phyloP scores from a whole-genome alignment of 371 early-diverging fungal species.

The Mortierella sp. region DNA sequence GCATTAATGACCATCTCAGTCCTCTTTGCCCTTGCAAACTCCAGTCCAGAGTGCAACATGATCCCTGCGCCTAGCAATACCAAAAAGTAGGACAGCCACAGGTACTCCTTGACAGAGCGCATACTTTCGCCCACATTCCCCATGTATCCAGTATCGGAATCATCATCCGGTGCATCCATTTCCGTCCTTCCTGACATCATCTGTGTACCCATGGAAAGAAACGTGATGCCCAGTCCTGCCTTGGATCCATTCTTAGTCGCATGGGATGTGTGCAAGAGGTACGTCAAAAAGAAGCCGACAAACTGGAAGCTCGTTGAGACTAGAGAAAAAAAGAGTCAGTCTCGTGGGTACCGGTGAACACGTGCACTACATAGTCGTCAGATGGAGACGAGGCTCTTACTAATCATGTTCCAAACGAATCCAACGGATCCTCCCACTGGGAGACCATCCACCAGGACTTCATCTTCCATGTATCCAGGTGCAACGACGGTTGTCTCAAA shows the following conservation, averaged over 20 bases:
- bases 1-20: constrained; percentile 61
- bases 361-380: neutral
- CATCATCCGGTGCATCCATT: constrained; percentile 16
- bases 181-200: constrained; percentile 32
- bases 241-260: constrained; percentile 72
- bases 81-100: constrained; percentile 55
- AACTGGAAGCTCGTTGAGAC: constrained; percentile 78
- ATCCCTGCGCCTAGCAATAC: constrained; percentile 69
- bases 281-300: constrained; percentile 76
- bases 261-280: constrained; percentile 73
- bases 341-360: no score
- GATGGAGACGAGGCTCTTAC: constrained; percentile 38
- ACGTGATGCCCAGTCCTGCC: constrained; percentile 71
- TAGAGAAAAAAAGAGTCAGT: constrained; percentile 23
- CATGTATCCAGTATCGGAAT: constrained; percentile 45
- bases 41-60: constrained; percentile 61
- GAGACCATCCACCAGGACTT: constrained; percentile 70
- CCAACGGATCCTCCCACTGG: constrained; percentile 68
- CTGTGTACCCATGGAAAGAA: constrained; percentile 59
- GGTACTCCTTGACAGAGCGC: constrained; percentile 15
- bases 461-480: constrained; percentile 65
- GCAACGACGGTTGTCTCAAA: constrained; percentile 70
- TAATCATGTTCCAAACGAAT: constrained; percentile 70
- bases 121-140: constrained; percentile 13
- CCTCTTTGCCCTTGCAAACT: constrained; percentile 61